Percentiles rank a stretch among this genome's conserved stretches.
These are phyloP conservation scores for Nitzschia sp. DNA, from an alignment of 108 stramenopile species.

Conservation along the genomic window DNA sequence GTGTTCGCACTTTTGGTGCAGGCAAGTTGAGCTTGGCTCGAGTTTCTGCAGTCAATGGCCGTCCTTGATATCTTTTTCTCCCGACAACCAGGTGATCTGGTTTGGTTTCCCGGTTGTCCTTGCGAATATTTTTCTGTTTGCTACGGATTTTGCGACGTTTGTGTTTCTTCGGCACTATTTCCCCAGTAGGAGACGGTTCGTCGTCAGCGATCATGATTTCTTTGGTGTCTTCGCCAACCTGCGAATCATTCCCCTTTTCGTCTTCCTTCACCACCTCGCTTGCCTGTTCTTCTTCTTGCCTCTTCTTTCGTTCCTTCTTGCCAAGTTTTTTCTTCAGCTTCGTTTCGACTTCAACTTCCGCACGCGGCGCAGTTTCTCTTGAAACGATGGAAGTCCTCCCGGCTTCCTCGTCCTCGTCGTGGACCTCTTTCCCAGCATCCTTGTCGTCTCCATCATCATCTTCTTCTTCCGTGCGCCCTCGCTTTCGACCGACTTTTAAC, in stretches of 20 bases:
- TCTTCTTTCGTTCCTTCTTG: constrained; percentile 57
- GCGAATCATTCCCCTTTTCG: constrained; percentile 2
- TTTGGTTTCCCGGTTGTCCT: constrained; percentile 72
- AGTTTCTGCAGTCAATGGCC: constrained; percentile 68
- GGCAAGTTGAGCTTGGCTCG: constrained; percentile 50
- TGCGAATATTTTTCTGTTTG: constrained; percentile 84
- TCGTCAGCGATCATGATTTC: too few species aligned
- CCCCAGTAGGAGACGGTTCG: too few species aligned
- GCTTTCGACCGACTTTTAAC: constrained; percentile 56
- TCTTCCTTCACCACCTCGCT: background rate
- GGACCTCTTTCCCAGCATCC: constrained; percentile 6
- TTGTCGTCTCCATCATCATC: constrained; percentile 12
- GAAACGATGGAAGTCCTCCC: too few species aligned
- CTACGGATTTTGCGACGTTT: constrained; percentile 61
- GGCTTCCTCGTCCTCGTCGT: constrained; percentile 52
- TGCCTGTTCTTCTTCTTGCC: constrained; percentile 23
- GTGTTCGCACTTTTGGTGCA: constrained; percentile 1
- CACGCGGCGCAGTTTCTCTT: constrained; percentile 35
- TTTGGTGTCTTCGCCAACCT: too few species aligned
- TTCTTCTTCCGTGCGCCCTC: constrained; percentile 48
- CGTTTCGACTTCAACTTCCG: background rate
- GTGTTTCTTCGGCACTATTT: constrained; percentile 21
- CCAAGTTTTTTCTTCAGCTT: constrained; percentile 66
- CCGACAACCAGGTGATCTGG: constrained; percentile 65
- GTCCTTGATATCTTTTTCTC: constrained; percentile 45